Evolutionary conservation across 805 yeast species (phyloP).

Genomic region (Yamadazyma takamatsuzukensis): DNA sequence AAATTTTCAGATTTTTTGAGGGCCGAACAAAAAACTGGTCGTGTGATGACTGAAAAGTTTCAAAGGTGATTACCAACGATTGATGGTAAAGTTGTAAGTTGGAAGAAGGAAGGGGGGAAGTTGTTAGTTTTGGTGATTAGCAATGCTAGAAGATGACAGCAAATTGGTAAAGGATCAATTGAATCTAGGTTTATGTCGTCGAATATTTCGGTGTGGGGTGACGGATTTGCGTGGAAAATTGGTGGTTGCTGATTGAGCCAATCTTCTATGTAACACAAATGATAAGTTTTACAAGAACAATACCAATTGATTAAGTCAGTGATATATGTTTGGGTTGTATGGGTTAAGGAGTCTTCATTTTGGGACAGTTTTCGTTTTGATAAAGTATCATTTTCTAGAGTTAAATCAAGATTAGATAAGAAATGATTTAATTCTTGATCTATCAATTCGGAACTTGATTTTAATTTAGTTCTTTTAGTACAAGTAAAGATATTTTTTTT

Average conservation of each 20-base stretch:
- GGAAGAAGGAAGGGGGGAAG: too few relatives aligned
- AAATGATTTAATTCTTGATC: slow-evolving; percentile 2
- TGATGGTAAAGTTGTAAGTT: too few relatives aligned
- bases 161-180: slow-evolving; percentile 17
- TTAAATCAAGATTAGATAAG: background rate
- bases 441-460: background rate
- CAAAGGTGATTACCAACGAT: too few relatives aligned
- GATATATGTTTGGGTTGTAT: background rate
- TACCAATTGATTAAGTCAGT: slow-evolving; percentile 21
- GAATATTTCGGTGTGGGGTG: slow-evolving; percentile 4
- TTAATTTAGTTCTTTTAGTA: background rate
- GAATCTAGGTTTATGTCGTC: slow-evolving; percentile 6
- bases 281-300: slow-evolving; percentile 27
- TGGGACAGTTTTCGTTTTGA: background rate
- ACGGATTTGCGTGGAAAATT: background rate
- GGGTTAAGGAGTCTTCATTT: background rate
- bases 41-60: too few relatives aligned
- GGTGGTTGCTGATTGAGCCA: slow-evolving; percentile 7
- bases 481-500: background rate
- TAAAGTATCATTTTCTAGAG: background rate
- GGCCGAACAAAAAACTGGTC: too few relatives aligned
- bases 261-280: slow-evolving; percentile 8
- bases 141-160: slow-evolving; percentile 19
- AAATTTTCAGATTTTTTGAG: too few relatives aligned
- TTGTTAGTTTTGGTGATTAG: slow-evolving; percentile 11